These are phyloP conservation scores for Colletotrichum destructivum DNA, from an alignment of 2,329 filamentous ascomycete species.

Conservation along the genomic window DNA sequence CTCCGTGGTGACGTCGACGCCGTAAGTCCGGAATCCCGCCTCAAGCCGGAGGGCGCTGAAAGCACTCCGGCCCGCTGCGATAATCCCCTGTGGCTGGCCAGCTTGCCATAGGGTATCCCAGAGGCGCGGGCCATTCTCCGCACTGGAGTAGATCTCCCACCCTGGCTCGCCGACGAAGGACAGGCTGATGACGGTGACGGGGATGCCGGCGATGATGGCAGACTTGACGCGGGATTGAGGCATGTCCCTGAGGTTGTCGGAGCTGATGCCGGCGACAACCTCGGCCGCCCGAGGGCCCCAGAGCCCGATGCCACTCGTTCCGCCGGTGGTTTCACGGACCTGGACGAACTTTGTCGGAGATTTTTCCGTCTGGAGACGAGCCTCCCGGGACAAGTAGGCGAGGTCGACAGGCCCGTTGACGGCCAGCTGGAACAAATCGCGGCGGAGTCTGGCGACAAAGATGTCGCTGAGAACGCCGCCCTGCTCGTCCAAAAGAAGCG, in stretches of 20 bases:
- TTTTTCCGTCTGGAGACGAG: conserved; percentile 60
- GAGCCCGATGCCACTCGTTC: conserved; percentile 73
- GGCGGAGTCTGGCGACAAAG: conserved; percentile 66
- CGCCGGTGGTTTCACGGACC: conserved; percentile 72
- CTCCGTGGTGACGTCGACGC: conserved; percentile 72
- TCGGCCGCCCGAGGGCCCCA: conserved; percentile 72
- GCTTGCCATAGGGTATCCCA: conserved; percentile 73
- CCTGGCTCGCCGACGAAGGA: conserved; percentile 75
- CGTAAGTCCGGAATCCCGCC: conserved; percentile 71
- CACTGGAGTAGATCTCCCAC: conserved; percentile 74
- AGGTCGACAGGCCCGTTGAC: conserved; percentile 70
- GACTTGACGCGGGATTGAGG: conserved; percentile 66
- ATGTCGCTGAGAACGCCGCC: conserved; percentile 72
- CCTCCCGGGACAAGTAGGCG: conserved; percentile 68
- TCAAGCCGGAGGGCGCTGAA: conserved; percentile 73
- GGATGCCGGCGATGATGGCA: conserved; percentile 67
- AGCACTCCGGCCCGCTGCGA: conserved; percentile 71
- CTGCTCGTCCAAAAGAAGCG: conserved; percentile 67
- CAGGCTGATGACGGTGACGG: conserved; percentile 68
- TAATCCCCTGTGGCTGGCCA: conserved; percentile 67
- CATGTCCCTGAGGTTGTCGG: conserved; percentile 63
- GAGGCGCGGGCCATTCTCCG: conserved; percentile 70
- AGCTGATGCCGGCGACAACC: conserved; percentile 62
- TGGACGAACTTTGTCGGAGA: conserved; percentile 61
- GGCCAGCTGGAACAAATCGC: conserved; percentile 68